phyloP scores from a whole-genome alignment of 208 protist genomes.

The Ichthyophonus hoferi region DNA sequence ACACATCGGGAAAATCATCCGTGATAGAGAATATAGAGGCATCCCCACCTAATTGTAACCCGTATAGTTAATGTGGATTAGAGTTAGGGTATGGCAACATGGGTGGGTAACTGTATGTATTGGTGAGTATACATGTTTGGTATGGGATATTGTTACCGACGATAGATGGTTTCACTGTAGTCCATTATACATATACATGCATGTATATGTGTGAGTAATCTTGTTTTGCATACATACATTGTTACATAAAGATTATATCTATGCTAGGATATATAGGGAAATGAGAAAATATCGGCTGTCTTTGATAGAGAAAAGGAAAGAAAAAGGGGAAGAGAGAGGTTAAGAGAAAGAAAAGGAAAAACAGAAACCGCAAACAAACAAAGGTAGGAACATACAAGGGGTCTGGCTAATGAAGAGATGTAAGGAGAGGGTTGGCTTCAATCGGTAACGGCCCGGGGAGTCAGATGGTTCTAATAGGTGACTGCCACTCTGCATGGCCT shows the following conservation, averaged over 20 bases:
- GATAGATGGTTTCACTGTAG: no score
- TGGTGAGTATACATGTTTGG: no score
- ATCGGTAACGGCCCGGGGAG: neutral
- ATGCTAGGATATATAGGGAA: no score
- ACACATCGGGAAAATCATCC: neutral
- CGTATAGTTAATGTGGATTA: no score
- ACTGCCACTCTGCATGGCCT: neutral
- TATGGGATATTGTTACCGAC: no score
- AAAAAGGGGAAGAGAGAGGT: neutral
- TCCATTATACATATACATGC: no score
- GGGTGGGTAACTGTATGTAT: no score
- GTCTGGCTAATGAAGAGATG: constrained; percentile 26
- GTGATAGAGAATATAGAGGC: neutral
- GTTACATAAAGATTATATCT: no score
- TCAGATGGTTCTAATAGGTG: neutral
- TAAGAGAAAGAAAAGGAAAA: neutral
- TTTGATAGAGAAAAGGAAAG: neutral
- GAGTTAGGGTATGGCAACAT: no score
- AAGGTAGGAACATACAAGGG: constrained; percentile 4
- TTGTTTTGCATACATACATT: no score
- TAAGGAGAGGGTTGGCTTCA: neutral
- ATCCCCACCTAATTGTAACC: neutral
- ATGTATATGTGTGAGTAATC: no score
- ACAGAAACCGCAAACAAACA: neutral
- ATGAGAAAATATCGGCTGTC: no score